These are phyloP conservation scores for Pythium insidiosum DNA, from an alignment of 352 stramenopile species.

Conservation along the genomic window DNA sequence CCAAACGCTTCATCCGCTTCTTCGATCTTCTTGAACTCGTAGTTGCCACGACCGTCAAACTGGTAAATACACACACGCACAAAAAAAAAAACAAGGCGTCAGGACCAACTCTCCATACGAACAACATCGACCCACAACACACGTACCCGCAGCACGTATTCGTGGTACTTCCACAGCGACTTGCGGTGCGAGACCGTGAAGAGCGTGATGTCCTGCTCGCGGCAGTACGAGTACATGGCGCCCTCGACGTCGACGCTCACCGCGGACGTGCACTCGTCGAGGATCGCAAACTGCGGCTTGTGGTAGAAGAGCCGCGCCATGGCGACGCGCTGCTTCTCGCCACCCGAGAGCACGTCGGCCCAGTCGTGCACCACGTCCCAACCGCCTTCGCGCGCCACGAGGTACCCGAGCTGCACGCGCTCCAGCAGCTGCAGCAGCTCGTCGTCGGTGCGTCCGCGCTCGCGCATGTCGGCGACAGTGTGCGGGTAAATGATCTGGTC, in stretches of 20 bases:
- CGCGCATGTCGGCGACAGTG: constrained; percentile 56
- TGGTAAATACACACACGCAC: constrained; percentile 16
- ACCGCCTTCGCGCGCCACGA: constrained; percentile 64
- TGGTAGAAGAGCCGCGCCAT: constrained; percentile 89
- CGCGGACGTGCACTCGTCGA: constrained; percentile 84
- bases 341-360: constrained; percentile 81
- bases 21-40: constrained; percentile 84
- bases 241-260: constrained; percentile 85
- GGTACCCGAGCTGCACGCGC: constrained; percentile 74
- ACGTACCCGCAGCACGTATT: constrained; percentile 73
- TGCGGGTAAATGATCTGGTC: constrained; percentile 89
- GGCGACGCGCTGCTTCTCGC: constrained; percentile 88
- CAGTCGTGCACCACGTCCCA: constrained; percentile 83
- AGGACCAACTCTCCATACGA: not conserved
- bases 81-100: constrained; percentile 2
- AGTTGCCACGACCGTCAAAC: constrained; percentile 80
- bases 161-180: constrained; percentile 87
- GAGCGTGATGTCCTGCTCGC: constrained; percentile 85
- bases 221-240: constrained; percentile 80
- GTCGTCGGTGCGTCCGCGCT: constrained; percentile 36
- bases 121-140: no score
- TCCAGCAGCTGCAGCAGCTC: constrained; percentile 67
- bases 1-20: constrained; percentile 70
- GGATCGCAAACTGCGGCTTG: constrained; percentile 85
- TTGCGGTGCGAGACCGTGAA: constrained; percentile 90